These are phyloP conservation scores for Scytalidium sp. DNA, from an alignment of 2,329 filamentous ascomycete genomes.

Conservation along the genomic window DNA sequence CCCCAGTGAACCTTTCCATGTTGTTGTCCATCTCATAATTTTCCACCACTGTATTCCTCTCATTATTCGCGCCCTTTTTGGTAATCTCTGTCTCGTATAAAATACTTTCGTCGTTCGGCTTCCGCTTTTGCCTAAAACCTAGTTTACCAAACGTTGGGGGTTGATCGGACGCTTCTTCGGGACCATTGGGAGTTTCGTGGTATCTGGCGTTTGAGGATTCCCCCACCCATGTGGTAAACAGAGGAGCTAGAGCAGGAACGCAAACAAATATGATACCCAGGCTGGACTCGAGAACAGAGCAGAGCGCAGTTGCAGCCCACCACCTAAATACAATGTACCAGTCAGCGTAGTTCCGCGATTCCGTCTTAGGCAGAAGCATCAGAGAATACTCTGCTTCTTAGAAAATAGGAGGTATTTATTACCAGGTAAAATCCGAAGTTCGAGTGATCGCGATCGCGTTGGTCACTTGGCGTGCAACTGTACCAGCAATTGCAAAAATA, in stretches of 20 bases:
- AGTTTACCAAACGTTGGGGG: slow-evolving; percentile 7
- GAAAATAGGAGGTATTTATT: neutral
- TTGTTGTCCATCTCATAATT: no score
- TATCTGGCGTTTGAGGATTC: slow-evolving; percentile 3
- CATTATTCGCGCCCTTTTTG: no score
- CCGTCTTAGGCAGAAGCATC: no score
- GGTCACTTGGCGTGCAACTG: slow-evolving; percentile 9
- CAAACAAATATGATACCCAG: slow-evolving; percentile 12
- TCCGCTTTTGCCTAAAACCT: slow-evolving; percentile 2
- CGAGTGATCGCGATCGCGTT: slow-evolving; percentile 6
- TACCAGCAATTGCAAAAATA: slow-evolving; percentile 8
- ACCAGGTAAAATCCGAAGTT: slow-evolving; percentile 9
- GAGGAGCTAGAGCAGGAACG: slow-evolving; percentile 10
- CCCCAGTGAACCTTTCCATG: no score
- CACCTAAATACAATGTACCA: slow-evolving; percentile 2
- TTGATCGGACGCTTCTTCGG: no score
- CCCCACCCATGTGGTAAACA: slow-evolving; percentile 6
- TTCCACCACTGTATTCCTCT: no score
- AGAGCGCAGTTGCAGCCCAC: slow-evolving; percentile 11
- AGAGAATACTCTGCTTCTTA: no score
- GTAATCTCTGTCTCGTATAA: slow-evolving; percentile 7
- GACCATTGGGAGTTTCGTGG: slow-evolving; percentile 1
- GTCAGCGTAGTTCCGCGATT: no score
- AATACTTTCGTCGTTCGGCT: slow-evolving; percentile 11
- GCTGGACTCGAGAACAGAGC: slow-evolving; percentile 10